These are phyloP conservation scores for Aureobasidium lini DNA, from an alignment of 2,329 filamentous ascomycete genomes.

Conservation along the genomic window DNA sequence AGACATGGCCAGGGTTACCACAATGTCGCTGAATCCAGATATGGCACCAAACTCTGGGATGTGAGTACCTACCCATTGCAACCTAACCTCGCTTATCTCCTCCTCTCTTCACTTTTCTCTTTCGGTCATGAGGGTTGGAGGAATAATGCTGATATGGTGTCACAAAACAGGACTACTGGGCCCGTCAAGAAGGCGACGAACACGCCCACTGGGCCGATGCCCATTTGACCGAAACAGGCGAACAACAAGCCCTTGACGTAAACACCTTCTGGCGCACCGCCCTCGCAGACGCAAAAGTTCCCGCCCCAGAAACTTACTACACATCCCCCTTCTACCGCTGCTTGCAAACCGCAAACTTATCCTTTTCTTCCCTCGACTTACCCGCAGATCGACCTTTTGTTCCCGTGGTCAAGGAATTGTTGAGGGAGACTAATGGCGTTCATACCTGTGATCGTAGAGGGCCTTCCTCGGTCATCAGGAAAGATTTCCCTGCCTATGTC, in stretches of 20 bases:
- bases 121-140: background rate
- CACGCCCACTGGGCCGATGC: constrained; percentile 55
- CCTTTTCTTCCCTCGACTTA: constrained; percentile 49
- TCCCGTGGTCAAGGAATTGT: constrained; percentile 53
- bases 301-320: constrained; percentile 56
- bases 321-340: constrained; percentile 55
- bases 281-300: constrained; percentile 45
- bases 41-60: constrained; percentile 19
- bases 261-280: constrained; percentile 51
- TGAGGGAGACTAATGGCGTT: constrained; percentile 59
- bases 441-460: constrained; percentile 62
- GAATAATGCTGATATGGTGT: background rate
- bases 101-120: background rate
- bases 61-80: constrained; percentile 2
- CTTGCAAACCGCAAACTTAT: constrained; percentile 46
- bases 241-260: constrained; percentile 48
- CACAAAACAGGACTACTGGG: constrained; percentile 44
- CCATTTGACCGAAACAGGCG: constrained; percentile 48
- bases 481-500: constrained; percentile 44
- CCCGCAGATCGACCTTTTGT: constrained; percentile 46
- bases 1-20: constrained; percentile 20
- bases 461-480: constrained; percentile 46
- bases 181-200: constrained; percentile 48
- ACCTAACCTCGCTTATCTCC: background rate
- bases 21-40: constrained; percentile 18